Conservation (phyloP, 2,329 filamentous ascomycete species). For the Fusarium sp. region DNA sequence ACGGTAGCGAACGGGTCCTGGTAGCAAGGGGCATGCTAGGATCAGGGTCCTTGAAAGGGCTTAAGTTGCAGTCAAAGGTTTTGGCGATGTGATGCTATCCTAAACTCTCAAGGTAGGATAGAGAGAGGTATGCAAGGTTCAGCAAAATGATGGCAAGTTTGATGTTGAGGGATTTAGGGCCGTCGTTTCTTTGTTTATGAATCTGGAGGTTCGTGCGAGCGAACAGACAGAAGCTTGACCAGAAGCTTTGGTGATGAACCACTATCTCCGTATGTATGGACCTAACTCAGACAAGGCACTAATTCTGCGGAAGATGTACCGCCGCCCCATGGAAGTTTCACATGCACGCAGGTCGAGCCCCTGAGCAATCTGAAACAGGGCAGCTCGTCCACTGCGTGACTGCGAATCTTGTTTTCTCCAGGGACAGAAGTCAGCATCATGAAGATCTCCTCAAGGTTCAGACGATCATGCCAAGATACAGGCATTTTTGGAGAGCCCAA, state of each 20-base stretch:
- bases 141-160: background rate
- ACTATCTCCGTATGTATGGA: background rate
- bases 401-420: background rate
- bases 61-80: slow-evolving; percentile 3
- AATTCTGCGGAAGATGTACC: slow-evolving; percentile 4
- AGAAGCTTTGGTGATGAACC: no score
- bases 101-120: slow-evolving; percentile 3
- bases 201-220: no score
- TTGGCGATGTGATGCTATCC: background rate
- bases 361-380: slow-evolving; percentile 40
- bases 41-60: slow-evolving; percentile 32
- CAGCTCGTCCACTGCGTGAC: slow-evolving; percentile 11
- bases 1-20: slow-evolving; percentile 26
- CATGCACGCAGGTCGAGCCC: slow-evolving; percentile 6
- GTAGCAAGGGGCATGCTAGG: slow-evolving; percentile 8
- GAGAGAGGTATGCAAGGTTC: slow-evolving; percentile 10
- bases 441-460: slow-evolving; percentile 23
- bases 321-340: slow-evolving; percentile 33
- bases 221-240: no score
- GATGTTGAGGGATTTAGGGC: no score
- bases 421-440: background rate
- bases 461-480: slow-evolving; percentile 10
- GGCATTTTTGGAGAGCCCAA: background rate
- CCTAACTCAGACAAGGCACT: background rate
- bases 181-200: no score